phyloP scores from a whole-genome alignment of 208 protist species.

The Trypanosoma congolense region DNA sequence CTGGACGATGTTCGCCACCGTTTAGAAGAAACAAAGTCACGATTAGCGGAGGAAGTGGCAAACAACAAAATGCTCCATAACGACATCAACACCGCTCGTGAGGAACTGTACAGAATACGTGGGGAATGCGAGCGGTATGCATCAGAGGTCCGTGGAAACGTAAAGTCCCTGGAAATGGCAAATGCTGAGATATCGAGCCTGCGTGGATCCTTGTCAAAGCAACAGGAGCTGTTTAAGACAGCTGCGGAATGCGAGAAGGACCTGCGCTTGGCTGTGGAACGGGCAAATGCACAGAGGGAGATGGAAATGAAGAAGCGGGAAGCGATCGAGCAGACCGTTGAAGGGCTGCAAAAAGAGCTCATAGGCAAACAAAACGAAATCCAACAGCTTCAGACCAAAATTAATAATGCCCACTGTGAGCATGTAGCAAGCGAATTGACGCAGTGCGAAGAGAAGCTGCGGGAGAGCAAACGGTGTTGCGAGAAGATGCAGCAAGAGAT shows the following conservation, averaged over 20 bases:
- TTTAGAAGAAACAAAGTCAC: slow-evolving; percentile 38
- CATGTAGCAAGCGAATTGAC: neutral
- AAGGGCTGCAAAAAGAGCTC: slow-evolving; percentile 5
- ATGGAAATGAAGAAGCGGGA: slow-evolving; percentile 1
- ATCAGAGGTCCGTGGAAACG: slow-evolving; percentile 6
- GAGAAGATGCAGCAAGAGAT: slow-evolving; percentile 22
- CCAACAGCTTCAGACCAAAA: neutral
- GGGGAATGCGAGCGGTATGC: slow-evolving; percentile 17
- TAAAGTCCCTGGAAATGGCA: slow-evolving; percentile 3
- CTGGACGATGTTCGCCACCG: slow-evolving; percentile 37
- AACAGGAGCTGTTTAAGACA: slow-evolving; percentile 4
- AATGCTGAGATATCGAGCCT: slow-evolving; percentile 7
- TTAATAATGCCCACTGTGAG: slow-evolving; percentile 2
- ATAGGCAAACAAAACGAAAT: slow-evolving; percentile 1
- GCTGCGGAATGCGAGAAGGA: slow-evolving; percentile 1
- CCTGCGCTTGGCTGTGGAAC: neutral
- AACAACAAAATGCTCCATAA: slow-evolving; percentile 6
- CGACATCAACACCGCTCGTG: slow-evolving; percentile 17
- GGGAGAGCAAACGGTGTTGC: slow-evolving; percentile 5
- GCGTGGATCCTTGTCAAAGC: slow-evolving; percentile 1
- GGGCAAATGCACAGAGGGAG: neutral
- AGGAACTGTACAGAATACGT: slow-evolving; percentile 21
- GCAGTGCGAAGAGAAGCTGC: neutral
- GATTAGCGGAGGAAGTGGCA: slow-evolving; percentile 32
- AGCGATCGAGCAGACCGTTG: neutral